These are phyloP conservation scores for Cucumis cinereus DNA, from an alignment of 306 rosid species.

Conservation along the genomic window DNA sequence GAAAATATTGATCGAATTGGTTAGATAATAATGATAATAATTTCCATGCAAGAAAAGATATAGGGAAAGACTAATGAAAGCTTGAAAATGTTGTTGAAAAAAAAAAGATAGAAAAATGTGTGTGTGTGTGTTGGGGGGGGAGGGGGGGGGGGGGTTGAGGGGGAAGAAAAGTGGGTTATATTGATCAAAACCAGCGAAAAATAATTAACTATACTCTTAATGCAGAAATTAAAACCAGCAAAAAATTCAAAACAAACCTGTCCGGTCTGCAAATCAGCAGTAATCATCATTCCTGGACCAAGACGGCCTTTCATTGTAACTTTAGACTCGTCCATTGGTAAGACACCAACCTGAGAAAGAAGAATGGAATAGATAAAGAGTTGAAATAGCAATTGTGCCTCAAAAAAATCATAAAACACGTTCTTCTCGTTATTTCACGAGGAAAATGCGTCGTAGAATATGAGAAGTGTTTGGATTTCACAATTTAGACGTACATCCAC, in stretches of 20 bases:
- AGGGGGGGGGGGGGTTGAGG: too few relatives aligned
- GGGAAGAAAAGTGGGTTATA: too few relatives aligned
- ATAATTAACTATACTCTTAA: not conserved
- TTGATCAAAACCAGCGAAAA: too few relatives aligned
- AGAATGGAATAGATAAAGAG: not conserved
- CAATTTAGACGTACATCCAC: not conserved
- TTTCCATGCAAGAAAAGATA: too few relatives aligned
- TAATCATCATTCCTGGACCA: conserved; percentile 99
- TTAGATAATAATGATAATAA: too few relatives aligned
- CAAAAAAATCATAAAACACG: not conserved
- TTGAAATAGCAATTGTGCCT: not conserved
- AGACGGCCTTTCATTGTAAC: conserved; percentile 90
- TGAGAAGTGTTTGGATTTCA: not conserved
- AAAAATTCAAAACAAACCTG: conserved; percentile 44
- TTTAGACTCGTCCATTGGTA: conserved; percentile 90
- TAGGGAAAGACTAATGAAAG: too few relatives aligned
- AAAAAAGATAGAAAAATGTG: too few relatives aligned
- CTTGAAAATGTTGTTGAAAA: too few relatives aligned
- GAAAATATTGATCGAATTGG: too few relatives aligned
- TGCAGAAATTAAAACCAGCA: not conserved
- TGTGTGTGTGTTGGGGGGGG: too few relatives aligned
- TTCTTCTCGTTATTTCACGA: not conserved
- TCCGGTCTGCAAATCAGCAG: conserved; percentile 77
- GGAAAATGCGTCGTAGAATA: not conserved
- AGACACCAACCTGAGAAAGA: conserved; percentile 69